Percentiles rank a stretch among this genome's conserved stretches.
These are phyloP conservation scores for Sugiyamaella paludigena DNA, from an alignment of 1,139 yeast species.

Conservation along the genomic window DNA sequence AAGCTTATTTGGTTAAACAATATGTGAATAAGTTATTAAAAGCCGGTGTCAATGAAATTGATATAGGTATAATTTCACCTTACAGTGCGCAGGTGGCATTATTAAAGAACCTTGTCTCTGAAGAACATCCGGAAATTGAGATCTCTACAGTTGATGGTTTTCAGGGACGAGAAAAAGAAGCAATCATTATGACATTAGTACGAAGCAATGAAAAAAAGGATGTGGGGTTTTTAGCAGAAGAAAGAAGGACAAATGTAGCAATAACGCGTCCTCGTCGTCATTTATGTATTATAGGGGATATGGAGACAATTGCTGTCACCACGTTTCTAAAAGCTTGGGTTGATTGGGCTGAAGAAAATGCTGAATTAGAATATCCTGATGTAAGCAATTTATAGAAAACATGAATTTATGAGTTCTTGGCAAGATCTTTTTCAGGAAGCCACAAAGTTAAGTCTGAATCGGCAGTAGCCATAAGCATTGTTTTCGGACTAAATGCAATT, in stretches of 20 bases:
- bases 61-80: constrained; percentile 84
- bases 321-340: constrained; percentile 66
- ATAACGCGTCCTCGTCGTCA: constrained; percentile 89
- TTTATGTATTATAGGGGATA: constrained; percentile 80
- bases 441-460: constrained; percentile 52
- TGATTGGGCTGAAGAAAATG: constrained; percentile 63
- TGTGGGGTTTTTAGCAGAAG: constrained; percentile 74
- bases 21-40: constrained; percentile 59
- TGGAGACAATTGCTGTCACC: constrained; percentile 64
- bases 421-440: constrained; percentile 34
- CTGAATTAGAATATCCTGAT: constrained; percentile 70
- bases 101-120: constrained; percentile 47
- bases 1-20: constrained; percentile 55
- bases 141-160: constrained; percentile 89
- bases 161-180: constrained; percentile 90
- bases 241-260: constrained; percentile 73
- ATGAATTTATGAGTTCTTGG: not conserved
- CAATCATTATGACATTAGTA: constrained; percentile 75
- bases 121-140: constrained; percentile 61
- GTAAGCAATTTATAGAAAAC: not conserved
- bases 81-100: constrained; percentile 80
- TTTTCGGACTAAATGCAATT: constrained; percentile 72
- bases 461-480: constrained; percentile 76
- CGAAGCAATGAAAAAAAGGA: constrained; percentile 65
- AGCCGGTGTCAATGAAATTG: constrained; percentile 38